phyloP scores from a whole-genome alignment of 1,284 basidiomycete genomes.

The Ceratobasidium sp. region DNA sequence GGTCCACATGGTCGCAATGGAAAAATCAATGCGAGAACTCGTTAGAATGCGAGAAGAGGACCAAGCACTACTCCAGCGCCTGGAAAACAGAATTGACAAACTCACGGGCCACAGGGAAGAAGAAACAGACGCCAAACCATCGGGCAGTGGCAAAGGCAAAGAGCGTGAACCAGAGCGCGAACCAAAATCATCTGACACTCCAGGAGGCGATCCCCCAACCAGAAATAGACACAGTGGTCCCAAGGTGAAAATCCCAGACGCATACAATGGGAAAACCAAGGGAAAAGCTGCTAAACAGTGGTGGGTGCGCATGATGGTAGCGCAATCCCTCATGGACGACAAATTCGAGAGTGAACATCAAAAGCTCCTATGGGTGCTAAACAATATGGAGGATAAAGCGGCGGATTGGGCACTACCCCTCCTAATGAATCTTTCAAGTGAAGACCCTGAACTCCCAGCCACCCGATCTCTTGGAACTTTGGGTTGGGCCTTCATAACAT shows the following conservation, averaged over 20 bases:
- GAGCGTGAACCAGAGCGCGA: too few relatives aligned
- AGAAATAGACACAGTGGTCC: background rate
- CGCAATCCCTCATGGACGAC: background rate
- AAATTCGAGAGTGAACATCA: background rate
- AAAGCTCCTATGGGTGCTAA: background rate
- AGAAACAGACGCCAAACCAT: background rate
- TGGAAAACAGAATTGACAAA: background rate
- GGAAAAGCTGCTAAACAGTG: conserved; percentile 7
- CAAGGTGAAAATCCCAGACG: background rate
- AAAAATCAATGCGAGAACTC: background rate
- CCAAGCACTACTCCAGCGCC: background rate
- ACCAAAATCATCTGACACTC: background rate
- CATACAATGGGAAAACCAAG: conserved; percentile 1
- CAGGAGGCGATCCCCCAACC: background rate
- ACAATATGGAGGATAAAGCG: background rate
- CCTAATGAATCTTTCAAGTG: background rate
- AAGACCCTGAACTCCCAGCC: background rate
- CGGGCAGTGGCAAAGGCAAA: background rate
- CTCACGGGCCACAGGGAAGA: background rate
- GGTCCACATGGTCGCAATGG: background rate
- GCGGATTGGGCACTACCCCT: conserved; percentile 10
- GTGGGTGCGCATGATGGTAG: background rate
- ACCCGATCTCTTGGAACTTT: background rate
- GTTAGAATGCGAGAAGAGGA: background rate
- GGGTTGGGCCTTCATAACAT: background rate